Evolutionary conservation across 345 rosid species (phyloP).

Genomic region (Gossypium herbaceum): DNA sequence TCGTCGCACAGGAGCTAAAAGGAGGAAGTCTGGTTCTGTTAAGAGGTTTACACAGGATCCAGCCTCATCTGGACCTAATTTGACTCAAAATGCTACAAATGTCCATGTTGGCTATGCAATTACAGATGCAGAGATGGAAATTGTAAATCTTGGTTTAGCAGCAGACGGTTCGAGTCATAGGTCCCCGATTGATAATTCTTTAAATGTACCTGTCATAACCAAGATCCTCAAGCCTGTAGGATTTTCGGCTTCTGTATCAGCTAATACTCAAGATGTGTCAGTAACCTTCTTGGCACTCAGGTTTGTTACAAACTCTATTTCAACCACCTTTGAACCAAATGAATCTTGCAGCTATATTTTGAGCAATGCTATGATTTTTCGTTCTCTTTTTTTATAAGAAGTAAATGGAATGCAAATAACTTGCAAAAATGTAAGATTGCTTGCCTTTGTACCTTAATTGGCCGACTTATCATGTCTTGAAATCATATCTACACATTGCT

Average conservation of each 20-base stretch:
- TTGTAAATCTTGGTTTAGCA: constrained; percentile 38
- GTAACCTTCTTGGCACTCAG: constrained; percentile 77
- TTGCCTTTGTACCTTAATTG: neutral
- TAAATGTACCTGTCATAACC: constrained; percentile 35
- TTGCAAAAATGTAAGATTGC: neutral
- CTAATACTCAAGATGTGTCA: constrained; percentile 61
- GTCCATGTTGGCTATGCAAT: constrained; percentile 41
- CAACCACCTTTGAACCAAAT: neutral
- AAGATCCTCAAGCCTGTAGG: constrained; percentile 74
- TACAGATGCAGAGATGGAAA: constrained; percentile 35
- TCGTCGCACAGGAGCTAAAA: constrained; percentile 70
- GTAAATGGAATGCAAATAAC: neutral
- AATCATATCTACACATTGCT: neutral
- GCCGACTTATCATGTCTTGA: neutral
- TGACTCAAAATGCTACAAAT: constrained; percentile 34
- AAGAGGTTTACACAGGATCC: constrained; percentile 85
- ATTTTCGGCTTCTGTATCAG: constrained; percentile 58
- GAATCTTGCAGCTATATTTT: neutral
- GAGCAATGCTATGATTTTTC: neutral
- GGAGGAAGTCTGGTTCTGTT: constrained; percentile 92
- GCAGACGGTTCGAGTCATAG: constrained; percentile 34
- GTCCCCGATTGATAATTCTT: constrained; percentile 37
- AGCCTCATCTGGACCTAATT: constrained; percentile 27
- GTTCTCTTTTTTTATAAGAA: neutral
- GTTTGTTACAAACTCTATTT: constrained; percentile 37